phyloP scores from a whole-genome alignment of 2,329 filamentous ascomycete genomes.

The Camillea tinctor region DNA sequence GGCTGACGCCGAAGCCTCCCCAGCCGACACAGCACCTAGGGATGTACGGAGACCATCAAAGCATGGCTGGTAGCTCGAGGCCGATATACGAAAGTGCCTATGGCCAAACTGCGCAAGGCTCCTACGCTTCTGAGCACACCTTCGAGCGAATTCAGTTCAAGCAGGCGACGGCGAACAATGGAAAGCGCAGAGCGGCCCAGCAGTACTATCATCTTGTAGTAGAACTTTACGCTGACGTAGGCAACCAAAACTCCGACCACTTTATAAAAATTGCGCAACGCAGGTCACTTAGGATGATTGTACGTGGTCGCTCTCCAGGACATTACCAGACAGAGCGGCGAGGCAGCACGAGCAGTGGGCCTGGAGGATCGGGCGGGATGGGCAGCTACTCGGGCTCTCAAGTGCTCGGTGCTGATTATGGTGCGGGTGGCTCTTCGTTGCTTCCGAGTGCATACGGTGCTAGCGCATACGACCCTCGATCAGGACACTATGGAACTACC shows the following conservation, averaged over 20 bases:
- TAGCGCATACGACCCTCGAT: constrained; percentile 39
- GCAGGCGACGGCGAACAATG: constrained; percentile 90
- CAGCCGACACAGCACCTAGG: constrained; percentile 46
- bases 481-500: constrained; percentile 40
- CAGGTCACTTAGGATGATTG: constrained; percentile 79
- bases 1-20: constrained; percentile 65
- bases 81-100: constrained; percentile 42
- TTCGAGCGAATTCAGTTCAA: constrained; percentile 96
- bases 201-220: constrained; percentile 92
- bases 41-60: constrained; percentile 43
- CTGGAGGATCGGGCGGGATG: constrained; percentile 61
- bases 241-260: constrained; percentile 46
- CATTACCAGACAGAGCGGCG: constrained; percentile 74
- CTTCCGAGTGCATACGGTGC: constrained; percentile 38
- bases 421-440: constrained; percentile 37
- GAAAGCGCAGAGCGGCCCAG: constrained; percentile 83
- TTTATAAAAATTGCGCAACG: constrained; percentile 71
- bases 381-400: constrained; percentile 46
- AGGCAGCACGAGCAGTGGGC: constrained; percentile 67
- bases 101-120: constrained; percentile 35
- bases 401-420: constrained; percentile 41
- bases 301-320: constrained; percentile 79
- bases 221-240: constrained; percentile 73
- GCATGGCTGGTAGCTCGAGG: constrained; percentile 34
- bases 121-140: constrained; percentile 53